Base-by-base conservation (phyloP, 306 rosid genomes). In the Medicago truncatula region DNA sequence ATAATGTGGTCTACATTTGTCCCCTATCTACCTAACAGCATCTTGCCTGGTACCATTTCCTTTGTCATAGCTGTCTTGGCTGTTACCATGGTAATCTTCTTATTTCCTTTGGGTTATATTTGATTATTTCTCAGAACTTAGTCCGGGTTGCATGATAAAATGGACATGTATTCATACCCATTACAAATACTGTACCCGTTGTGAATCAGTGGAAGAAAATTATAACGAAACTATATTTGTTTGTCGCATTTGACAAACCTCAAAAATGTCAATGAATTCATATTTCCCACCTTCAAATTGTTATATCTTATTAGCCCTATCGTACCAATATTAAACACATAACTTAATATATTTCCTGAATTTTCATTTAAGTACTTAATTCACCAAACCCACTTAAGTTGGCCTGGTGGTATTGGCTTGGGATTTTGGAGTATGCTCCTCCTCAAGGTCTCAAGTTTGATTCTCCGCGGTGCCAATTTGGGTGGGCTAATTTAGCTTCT, bases 1-100 rank as follows among this genome's bases (percentile, higher is more conserved):
- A 91, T 95, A 70, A 95, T 95, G 97, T 95, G 98, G 98, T 95
- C 97, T 78, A 95, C 98, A n/a, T 95, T 95, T 87, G 93, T 95
- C 49, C 98, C 97, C 1, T 89, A 80, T 76, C 41, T 95, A 80
- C 97, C 98, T 34, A 89, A 85, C 84, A 90, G 91, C 77, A 83
- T 92, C 81, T 75, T 95, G 72, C 98, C 97, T 23, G 98, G 98
- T 53, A 83, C 79, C 16, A 16, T 67, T 50, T 80, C 98, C 61
- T 89, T 89, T 81, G 83, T 85, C 16, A 16, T 86, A 16, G 98
- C 96, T 64, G 53, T 82, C 71, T 65, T 76, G 76, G 78, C 85
- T 47, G 85, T 82, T 71, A 71, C 82, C 75, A 65, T 82, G 85
- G 85, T 82, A 76, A 82, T 82, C 82, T 71, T 44, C 81, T 44